Conservation (phyloP, 2,329 filamentous ascomycete species). For the Aspergillus tanneri region DNA sequence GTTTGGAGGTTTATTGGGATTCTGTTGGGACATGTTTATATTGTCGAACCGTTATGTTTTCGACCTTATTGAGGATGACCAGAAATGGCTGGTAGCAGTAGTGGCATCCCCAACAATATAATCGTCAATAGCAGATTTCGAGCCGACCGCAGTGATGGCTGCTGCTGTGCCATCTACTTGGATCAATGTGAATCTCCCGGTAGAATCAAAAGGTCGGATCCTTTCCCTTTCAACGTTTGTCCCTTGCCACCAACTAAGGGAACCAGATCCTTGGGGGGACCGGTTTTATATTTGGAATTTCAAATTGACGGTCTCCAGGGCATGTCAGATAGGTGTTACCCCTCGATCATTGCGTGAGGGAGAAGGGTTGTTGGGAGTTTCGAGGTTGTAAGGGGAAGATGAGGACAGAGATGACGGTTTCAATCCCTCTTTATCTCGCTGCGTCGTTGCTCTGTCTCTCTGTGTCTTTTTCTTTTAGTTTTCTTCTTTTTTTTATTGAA, state of each 20-base stretch:
- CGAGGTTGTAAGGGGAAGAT: not conserved
- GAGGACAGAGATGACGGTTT: not conserved
- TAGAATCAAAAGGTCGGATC: too few relatives aligned
- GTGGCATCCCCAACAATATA: too few relatives aligned
- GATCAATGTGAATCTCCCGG: not conserved
- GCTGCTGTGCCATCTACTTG: conserved; percentile 1
- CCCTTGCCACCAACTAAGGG: too few relatives aligned
- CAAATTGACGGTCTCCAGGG: not conserved
- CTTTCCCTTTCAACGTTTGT: too few relatives aligned
- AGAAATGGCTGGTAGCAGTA: too few relatives aligned
- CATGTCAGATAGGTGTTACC: not conserved
- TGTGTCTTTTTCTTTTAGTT: too few relatives aligned
- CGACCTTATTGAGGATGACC: too few relatives aligned
- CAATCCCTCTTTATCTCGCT: too few relatives aligned
- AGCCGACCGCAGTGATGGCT: not conserved
- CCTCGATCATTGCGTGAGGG: not conserved
- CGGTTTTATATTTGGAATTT: not conserved
- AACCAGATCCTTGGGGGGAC: too few relatives aligned
- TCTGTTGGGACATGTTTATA: conserved; percentile 30
- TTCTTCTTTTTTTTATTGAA: too few relatives aligned
- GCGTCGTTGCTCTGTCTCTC: too few relatives aligned
- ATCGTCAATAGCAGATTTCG: conserved; percentile 11
- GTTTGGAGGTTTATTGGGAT: conserved; percentile 23
- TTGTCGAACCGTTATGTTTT: conserved; percentile 18
- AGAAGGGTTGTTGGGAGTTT: not conserved